Conservation (phyloP, 2,329 filamentous ascomycete species). For the Aspergillus melleus region DNA sequence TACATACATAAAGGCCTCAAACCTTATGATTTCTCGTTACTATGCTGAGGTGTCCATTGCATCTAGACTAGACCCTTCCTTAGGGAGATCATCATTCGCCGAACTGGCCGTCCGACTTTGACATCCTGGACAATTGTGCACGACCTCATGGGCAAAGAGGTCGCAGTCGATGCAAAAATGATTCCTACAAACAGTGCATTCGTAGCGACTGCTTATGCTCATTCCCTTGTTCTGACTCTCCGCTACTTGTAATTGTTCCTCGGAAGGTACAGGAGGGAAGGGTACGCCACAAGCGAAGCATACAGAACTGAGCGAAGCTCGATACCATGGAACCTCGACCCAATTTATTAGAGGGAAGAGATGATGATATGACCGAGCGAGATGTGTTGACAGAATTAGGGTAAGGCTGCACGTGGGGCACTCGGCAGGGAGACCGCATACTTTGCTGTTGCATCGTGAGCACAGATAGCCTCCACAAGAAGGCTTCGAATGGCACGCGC, state of each 20-base stretch:
- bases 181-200: constrained; percentile 79
- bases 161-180: constrained; percentile 99
- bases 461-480: constrained; percentile 85
- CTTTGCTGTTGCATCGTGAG: constrained; percentile 82
- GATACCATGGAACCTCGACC: constrained; percentile 82
- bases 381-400: constrained; percentile 88
- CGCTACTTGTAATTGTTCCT: constrained; percentile 34
- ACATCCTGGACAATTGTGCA: constrained; percentile 96
- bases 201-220: constrained; percentile 84
- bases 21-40: not conserved
- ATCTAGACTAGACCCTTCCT: constrained; percentile 28
- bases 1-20: no score
- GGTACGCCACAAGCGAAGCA: constrained; percentile 76
- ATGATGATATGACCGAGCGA: constrained; percentile 91
- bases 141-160: constrained; percentile 87
- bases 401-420: constrained; percentile 91
- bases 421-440: constrained; percentile 85
- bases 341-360: constrained; percentile 88
- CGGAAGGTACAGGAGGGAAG: constrained; percentile 61
- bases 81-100: constrained; percentile 1
- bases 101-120: constrained; percentile 45
- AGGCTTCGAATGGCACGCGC: constrained; percentile 85
- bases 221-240: constrained; percentile 60
- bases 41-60: constrained; percentile 34
- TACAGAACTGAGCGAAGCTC: constrained; percentile 61